phyloP scores from a whole-genome alignment of 164 flowering plant genomes.

The Tetrastigma voinierianum region DNA sequence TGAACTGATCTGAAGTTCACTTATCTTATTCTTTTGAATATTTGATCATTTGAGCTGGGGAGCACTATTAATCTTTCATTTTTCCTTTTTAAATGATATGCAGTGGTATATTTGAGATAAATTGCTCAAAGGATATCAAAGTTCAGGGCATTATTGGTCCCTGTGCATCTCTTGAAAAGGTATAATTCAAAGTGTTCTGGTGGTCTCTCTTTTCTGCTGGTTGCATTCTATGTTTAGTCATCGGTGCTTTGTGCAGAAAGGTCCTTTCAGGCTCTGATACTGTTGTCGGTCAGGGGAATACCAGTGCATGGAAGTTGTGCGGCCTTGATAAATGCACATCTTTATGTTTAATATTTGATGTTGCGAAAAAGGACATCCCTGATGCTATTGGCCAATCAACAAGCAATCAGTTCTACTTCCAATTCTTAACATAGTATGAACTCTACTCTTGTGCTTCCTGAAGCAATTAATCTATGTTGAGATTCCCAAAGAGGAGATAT shows the following conservation, averaged over 20 bases:
- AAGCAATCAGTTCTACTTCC: constrained; percentile 84
- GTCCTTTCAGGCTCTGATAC: constrained; percentile 86
- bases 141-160: constrained; percentile 92
- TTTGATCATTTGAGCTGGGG: background rate
- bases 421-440: constrained; percentile 87
- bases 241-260: constrained; percentile 64
- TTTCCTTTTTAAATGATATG: constrained; percentile 16
- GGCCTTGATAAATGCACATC: constrained; percentile 91
- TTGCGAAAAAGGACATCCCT: constrained; percentile 74
- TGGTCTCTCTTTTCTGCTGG: constrained; percentile 6
- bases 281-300: constrained; percentile 78
- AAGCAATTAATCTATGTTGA: background rate
- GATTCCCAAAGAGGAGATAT: constrained; percentile 7
- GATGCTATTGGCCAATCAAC: constrained; percentile 69
- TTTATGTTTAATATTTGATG: constrained; percentile 80
- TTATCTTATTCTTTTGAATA: background rate
- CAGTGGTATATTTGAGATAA: constrained; percentile 97
- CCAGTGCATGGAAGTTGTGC: constrained; percentile 99
- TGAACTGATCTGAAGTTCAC: background rate
- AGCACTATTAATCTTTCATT: background rate
- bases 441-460: constrained; percentile 13
- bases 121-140: constrained; percentile 93
- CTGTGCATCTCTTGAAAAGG: constrained; percentile 99
- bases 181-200: constrained; percentile 15
- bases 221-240: constrained; percentile 12